Conservation (phyloP, 78 protist species). For the Monosiga brevicollis region DNA sequence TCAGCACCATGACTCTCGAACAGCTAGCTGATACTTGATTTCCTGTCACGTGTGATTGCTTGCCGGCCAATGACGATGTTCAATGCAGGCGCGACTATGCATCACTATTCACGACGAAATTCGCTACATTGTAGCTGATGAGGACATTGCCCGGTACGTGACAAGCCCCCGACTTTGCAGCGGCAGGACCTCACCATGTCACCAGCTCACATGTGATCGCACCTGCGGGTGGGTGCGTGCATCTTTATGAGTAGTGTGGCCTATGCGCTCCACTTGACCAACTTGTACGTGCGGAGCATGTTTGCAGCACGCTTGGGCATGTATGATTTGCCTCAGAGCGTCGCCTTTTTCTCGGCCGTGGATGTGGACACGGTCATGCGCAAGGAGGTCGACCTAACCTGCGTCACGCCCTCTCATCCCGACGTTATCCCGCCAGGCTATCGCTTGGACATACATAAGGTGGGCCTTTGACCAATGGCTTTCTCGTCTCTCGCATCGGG, state of each 20-base stretch:
- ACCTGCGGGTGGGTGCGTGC: too few relatives aligned
- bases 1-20: not conserved
- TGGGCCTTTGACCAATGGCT: not conserved
- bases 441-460: not conserved
- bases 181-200: too few relatives aligned
- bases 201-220: too few relatives aligned
- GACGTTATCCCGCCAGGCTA: not conserved
- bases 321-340: conserved; percentile 7
- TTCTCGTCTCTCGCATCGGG: not conserved
- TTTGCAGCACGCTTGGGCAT: not conserved
- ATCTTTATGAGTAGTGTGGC: too few relatives aligned
- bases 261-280: conserved; percentile 22
- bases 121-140: not conserved
- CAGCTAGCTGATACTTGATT: not conserved
- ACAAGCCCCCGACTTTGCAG: too few relatives aligned
- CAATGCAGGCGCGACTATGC: not conserved
- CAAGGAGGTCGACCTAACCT: conserved; percentile 5
- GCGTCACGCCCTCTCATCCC: conserved; percentile 13
- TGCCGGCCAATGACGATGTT: not conserved
- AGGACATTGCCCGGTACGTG: not conserved
- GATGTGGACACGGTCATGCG: conserved; percentile 23
- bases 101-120: conserved; percentile 33
- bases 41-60: not conserved
- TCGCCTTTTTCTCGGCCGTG: conserved; percentile 22
- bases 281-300: conserved; percentile 4